Evolutionary conservation across 331 rosid species (phyloP).

Genomic region (Pyrus hybrid): DNA sequence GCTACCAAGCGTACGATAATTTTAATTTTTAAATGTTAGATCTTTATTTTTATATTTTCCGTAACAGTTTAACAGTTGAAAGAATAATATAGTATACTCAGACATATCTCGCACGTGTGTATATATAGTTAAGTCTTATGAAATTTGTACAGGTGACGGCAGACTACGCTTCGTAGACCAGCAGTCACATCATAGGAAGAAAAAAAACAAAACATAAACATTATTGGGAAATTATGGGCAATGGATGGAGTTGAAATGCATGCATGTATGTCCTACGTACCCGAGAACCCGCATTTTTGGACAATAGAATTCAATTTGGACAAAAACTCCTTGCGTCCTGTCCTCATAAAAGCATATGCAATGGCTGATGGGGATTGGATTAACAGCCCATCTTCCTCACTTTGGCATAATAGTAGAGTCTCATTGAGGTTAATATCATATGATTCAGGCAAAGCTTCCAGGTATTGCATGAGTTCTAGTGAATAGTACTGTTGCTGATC

Average conservation of each 20-base stretch:
- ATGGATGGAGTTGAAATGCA: no score
- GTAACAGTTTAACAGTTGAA: no score
- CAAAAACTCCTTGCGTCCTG: not conserved
- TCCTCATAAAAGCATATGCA: slow-evolving; percentile 11
- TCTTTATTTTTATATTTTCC: no score
- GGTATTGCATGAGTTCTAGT: not conserved
- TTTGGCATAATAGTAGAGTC: not conserved
- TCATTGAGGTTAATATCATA: not conserved
- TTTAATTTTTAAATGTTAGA: no score
- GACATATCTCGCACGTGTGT: no score
- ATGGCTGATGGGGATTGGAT: slow-evolving; percentile 9
- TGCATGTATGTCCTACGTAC: not conserved
- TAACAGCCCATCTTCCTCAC: not conserved
- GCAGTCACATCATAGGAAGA: not conserved
- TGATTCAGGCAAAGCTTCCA: not conserved
- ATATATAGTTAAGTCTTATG: no score
- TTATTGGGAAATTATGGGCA: no score
- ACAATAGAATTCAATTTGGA: not conserved
- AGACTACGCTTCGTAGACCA: not conserved
- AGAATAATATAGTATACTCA: no score
- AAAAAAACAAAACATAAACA: not conserved
- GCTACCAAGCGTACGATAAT: no score
- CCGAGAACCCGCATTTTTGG: not conserved
- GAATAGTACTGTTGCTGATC: not conserved
- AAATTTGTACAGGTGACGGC: not conserved